Base-by-base conservation (phyloP, 352 stramenopile species). In the Phytopythium delawarense region DNA sequence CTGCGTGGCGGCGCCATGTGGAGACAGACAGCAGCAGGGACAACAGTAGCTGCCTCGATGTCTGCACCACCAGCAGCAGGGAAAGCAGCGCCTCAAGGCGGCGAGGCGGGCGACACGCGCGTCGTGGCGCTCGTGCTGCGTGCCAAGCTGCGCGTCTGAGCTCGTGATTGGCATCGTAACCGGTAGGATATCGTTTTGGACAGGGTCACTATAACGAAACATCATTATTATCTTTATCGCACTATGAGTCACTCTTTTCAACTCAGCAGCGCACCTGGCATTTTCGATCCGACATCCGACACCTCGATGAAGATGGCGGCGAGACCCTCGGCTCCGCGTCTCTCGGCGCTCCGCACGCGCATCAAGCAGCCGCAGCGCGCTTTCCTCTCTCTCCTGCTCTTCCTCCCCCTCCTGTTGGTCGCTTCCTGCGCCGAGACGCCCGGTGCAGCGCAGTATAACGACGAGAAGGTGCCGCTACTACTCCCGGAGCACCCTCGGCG, bases 1-100 rank as follows among this genome's bases (percentile, higher is more conserved):
- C 53, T 87, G 6, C 74, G 76, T 45, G 72, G 75, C 35, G 75
- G 75, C 6, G 59, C 63, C 21, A 55, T 80, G 46, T 84, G 76
- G 76, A 69, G 69, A 1, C 55, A 61, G 7, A 45, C 76, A 11
- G 64, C 63, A 8, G 3, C 50, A n/a, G 18, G 35, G 21, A 51
- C 34, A 39, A 12, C 42, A 28, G 56, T 37, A 59, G 60, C 12
- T 48, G 7, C 49, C 23, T 18, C 63, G 53, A 20, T 53, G 2
- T 7, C 59, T 20, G 16, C n/a, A 7, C n/a, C 37, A 25, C 30
- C 39, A 32, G 21, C 30, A 21, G 6, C 39, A 53, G 32, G 42
- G 20, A 51, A 25, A 9, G 21, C 15, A 7, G n/a, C 54, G 20
- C 3, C 23, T 7, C 3, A 23, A 9, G 20, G 20, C 11, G 37